Conservation (phyloP, 2,329 filamentous ascomycete species). For the Nothophoma quercina region DNA sequence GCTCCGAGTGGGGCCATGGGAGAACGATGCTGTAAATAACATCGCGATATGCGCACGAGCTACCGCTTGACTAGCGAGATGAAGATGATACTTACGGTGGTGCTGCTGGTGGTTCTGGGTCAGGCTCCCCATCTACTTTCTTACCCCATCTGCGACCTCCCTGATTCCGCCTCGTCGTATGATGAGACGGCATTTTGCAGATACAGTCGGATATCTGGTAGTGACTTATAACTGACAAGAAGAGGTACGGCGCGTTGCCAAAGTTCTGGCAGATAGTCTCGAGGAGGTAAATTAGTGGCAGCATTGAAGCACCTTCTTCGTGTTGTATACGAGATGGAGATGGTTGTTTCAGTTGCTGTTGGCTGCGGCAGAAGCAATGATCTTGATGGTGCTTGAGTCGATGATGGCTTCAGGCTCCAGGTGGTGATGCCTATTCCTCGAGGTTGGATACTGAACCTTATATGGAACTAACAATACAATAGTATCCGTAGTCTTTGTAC, state of each 20-base stretch:
- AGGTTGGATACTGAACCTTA: constrained; percentile 7
- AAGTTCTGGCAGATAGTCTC: neutral
- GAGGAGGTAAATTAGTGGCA: neutral
- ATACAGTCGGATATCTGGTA: neutral
- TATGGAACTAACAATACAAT: constrained; percentile 1
- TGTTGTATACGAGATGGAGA: neutral
- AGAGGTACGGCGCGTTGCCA: constrained; percentile 9
- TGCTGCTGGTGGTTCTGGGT: constrained; percentile 37
- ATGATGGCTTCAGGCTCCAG: neutral
- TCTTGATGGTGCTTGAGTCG: neutral
- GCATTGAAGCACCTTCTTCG: neutral
- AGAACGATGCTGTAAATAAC: constrained; percentile 3
- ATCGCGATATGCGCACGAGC: constrained; percentile 2
- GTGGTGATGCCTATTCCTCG: neutral
- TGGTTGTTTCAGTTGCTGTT: neutral
- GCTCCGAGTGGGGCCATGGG: neutral
- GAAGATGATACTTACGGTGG: constrained; percentile 33
- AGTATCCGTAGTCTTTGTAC: neutral
- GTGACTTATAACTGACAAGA: neutral
- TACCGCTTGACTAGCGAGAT: neutral
- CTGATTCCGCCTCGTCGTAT: neutral
- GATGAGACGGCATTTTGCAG: neutral
- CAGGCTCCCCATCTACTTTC: constrained; percentile 16
- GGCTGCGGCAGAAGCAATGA: neutral
- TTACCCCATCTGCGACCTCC: neutral